Evolutionary conservation across 441 rosid species (phyloP).

Genomic region (Caryocar brasiliense): DNA sequence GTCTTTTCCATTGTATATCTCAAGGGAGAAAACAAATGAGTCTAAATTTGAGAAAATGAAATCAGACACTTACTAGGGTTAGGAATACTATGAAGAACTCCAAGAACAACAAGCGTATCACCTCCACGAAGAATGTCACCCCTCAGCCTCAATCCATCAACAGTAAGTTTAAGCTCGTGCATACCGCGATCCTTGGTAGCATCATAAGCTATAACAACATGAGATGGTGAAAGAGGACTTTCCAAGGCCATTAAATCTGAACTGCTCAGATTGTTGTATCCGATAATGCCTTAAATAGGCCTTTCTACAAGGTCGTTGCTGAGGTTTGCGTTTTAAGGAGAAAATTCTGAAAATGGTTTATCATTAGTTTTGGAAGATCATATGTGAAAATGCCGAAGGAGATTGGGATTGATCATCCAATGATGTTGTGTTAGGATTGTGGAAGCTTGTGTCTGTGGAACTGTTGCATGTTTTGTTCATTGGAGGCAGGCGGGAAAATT

Average conservation of each 20-base stretch:
- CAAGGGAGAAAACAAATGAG: background rate
- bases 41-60: background rate
- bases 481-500: background rate
- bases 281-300: too few species aligned
- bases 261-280: too few species aligned
- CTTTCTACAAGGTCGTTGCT: too few species aligned
- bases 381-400: background rate
- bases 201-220: conserved; percentile 39
- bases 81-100: conserved; percentile 37
- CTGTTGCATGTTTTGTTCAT: background rate
- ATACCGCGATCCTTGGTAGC: conserved; percentile 41
- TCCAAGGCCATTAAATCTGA: conserved; percentile 17
- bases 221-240: conserved; percentile 21
- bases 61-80: conserved; percentile 40
- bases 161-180: conserved; percentile 26
- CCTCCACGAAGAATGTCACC: conserved; percentile 45
- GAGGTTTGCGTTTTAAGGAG: background rate
- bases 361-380: background rate
- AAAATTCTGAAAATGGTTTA: background rate
- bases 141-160: conserved; percentile 17
- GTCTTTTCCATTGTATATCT: too few species aligned
- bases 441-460: background rate
- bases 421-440: background rate
- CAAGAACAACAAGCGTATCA: conserved; percentile 38
- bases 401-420: conserved; percentile 19